Percentiles rank a stretch among this genome's conserved stretches.
Evolutionary conservation across 306 rosid genomes (phyloP).

Genomic region (Lotus japonicus): DNA sequence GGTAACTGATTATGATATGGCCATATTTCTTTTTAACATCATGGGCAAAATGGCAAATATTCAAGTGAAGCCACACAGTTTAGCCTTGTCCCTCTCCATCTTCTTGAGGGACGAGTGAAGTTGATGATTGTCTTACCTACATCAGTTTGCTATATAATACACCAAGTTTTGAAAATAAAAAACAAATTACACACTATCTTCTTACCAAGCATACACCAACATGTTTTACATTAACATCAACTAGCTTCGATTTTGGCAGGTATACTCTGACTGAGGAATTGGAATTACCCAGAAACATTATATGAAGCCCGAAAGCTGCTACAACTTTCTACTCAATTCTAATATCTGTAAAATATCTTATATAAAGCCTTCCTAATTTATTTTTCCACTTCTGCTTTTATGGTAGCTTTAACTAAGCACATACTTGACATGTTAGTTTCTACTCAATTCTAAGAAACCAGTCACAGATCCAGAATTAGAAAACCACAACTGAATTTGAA

Average conservation of each 20-base stretch:
- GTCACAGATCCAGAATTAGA: not conserved
- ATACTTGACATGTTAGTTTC: not conserved
- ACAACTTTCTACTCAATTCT: not conserved
- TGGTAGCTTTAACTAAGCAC: conserved; percentile 4
- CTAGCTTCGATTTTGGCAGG: not conserved
- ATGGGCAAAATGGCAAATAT: not conserved
- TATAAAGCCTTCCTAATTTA: not conserved
- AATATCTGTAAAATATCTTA: not conserved
- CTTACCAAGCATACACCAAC: not conserved
- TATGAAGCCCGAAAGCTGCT: too few species aligned
- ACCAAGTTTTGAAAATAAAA: not conserved
- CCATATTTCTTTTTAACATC: not conserved
- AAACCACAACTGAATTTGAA: not conserved
- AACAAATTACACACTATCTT: not conserved
- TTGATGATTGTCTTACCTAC: not conserved
- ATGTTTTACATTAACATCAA: not conserved
- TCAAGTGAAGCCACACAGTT: not conserved
- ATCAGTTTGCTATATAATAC: conserved; percentile 8
- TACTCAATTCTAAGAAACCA: conserved; percentile 2
- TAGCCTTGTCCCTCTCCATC: not conserved
- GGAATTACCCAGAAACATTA: not conserved
- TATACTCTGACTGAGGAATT: not conserved
- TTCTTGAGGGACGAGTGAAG: not conserved
- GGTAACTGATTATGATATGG: not conserved
- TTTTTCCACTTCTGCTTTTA: not conserved